phyloP scores from a whole-genome alignment of 306 rosid genomes.

The Castanopsis chinensis region DNA sequence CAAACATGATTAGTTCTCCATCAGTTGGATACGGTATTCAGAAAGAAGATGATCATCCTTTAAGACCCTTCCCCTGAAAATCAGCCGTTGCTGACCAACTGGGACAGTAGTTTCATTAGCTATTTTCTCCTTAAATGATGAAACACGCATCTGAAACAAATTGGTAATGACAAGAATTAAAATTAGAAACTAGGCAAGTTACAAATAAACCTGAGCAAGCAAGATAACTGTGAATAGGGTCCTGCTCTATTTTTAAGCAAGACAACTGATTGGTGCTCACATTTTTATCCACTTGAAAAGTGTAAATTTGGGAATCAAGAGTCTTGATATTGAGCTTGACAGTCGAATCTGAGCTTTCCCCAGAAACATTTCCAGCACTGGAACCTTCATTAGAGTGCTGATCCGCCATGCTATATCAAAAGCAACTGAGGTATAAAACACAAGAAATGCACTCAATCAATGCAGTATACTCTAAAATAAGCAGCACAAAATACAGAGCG shows the following conservation, averaged over 20 bases:
- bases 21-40: constrained; percentile 83
- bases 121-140: constrained; percentile 79
- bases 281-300: constrained; percentile 74
- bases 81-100: constrained; percentile 80
- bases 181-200: neutral
- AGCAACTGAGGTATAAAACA: constrained; percentile 22
- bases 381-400: constrained; percentile 63
- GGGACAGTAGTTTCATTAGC: constrained; percentile 79
- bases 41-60: constrained; percentile 84
- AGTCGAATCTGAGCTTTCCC: constrained; percentile 57
- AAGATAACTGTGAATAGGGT: constrained; percentile 1
- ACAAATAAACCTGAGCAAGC: neutral
- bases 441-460: constrained; percentile 21
- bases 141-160: constrained; percentile 72
- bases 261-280: constrained; percentile 32
- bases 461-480: neutral
- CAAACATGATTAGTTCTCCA: neutral
- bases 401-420: constrained; percentile 60
- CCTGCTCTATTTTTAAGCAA: too few species aligned
- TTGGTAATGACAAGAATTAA: neutral
- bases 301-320: constrained; percentile 69
- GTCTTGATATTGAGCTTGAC: constrained; percentile 91
- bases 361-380: constrained; percentile 43
- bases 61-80: constrained; percentile 93
- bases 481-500: neutral